These are phyloP conservation scores for Begonia peltatifolia DNA, from an alignment of 306 rosid genomes.

Conservation along the genomic window DNA sequence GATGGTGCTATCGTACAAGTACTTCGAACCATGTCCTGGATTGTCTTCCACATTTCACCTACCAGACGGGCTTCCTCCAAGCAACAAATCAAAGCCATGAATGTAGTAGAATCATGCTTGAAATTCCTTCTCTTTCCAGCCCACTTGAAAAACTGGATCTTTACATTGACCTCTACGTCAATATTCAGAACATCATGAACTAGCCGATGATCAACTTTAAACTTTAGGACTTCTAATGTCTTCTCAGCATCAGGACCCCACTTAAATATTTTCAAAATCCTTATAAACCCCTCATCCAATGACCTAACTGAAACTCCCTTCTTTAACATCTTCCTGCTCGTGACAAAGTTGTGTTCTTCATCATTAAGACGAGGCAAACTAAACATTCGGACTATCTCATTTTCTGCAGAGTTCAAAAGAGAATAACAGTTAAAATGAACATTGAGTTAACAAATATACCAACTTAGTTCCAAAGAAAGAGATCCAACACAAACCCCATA, in stretches of 20 bases:
- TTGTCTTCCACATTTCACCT: conserved; percentile 72
- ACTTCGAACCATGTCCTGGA: conserved; percentile 70
- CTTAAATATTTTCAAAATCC: conserved; percentile 82
- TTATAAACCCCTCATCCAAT: conserved; percentile 74
- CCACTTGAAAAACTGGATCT: conserved; percentile 84
- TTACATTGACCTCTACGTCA: conserved; percentile 61
- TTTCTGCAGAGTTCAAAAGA: conserved; percentile 41
- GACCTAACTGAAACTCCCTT: conserved; percentile 39
- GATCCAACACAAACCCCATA: background rate
- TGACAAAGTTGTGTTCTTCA: conserved; percentile 14
- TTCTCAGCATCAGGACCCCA: conserved; percentile 97
- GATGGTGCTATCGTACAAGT: conserved; percentile 32
- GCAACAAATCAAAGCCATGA: conserved; percentile 60
- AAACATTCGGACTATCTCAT: conserved; percentile 70
- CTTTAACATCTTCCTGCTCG: conserved; percentile 21
- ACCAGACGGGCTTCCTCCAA: conserved; percentile 43
- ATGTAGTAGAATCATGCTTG: conserved; percentile 49
- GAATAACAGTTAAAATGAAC: background rate
- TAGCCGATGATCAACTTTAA: conserved; percentile 67
- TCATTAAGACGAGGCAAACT: conserved; percentile 28
- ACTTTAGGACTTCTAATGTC: conserved; percentile 75
- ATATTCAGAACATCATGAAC: conserved; percentile 64
- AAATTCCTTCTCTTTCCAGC: conserved; percentile 68
- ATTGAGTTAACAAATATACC: background rate
- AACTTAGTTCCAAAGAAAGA: background rate